These are phyloP conservation scores for Arthrinium phaeospermum DNA, from an alignment of 2,329 filamentous ascomycete genomes.

Conservation along the genomic window DNA sequence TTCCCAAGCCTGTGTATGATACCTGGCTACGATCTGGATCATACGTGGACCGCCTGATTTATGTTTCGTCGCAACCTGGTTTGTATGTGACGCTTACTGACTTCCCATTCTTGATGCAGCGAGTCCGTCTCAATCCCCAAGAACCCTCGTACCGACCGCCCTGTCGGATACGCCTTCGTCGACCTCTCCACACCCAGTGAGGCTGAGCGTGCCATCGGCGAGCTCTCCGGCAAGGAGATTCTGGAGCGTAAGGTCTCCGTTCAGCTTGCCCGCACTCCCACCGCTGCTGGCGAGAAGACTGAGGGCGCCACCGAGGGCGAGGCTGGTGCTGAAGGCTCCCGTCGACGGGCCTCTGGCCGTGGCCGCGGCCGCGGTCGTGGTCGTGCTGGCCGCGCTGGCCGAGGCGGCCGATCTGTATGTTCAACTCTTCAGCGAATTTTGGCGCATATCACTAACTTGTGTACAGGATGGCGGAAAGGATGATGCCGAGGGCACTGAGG, in stretches of 20 bases:
- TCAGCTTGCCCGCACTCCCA: conserved; percentile 96
- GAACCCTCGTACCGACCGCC: conserved; percentile 98
- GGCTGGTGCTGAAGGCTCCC: conserved; percentile 70
- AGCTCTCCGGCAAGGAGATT: conserved; percentile 97
- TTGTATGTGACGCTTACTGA: background rate
- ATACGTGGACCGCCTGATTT: background rate
- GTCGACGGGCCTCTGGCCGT: conserved; percentile 67
- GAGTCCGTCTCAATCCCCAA: conserved; percentile 99
- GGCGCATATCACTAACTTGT: background rate
- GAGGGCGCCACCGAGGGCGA: conserved; percentile 77
- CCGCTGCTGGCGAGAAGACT: conserved; percentile 78
- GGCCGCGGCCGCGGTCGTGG: conserved; percentile 66
- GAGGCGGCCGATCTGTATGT: conserved; percentile 62
- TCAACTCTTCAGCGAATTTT: conserved; percentile 2
- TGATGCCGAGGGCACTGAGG: conserved; percentile 49
- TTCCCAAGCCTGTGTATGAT: background rate
- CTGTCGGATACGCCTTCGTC: conserved; percentile 98
- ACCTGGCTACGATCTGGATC: background rate
- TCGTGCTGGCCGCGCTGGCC: conserved; percentile 69
- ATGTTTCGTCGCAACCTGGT: background rate
- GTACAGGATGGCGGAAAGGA: conserved; percentile 54
- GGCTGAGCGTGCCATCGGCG: conserved; percentile 92
- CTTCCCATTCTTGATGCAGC: conserved; percentile 52
- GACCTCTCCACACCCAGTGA: conserved; percentile 94
- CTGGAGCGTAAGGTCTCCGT: conserved; percentile 99